Evolutionary conservation across 106 monocot genomes (phyloP), one percentile per base, ranked within the genome.

Genomic region (Acorus calamus): DNA sequence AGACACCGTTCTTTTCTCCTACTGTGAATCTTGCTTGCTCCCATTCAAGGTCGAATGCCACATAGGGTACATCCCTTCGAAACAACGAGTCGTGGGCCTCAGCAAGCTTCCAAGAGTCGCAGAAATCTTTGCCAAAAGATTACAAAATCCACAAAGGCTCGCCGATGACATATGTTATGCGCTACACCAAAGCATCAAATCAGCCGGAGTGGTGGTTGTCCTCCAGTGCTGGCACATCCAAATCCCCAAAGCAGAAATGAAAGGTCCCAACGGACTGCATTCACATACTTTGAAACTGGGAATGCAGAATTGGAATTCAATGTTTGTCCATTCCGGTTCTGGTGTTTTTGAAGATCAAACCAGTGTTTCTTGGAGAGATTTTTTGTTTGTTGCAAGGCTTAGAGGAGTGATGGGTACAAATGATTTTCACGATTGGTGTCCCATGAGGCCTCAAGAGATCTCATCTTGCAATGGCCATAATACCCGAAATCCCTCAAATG

Each of bases 61-160:
- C 67, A 78, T 98, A 44, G 91, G 96, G 5, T 98, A 98, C 69
- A 51, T 98, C 13, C 83, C 93, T 12, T 84, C 93, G 11, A 69
- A 73, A 1, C 65, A 81, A 42, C 70, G 83, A 60, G 93, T 93
- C 8, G 80, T 98, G 0, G 96, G 96, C 6, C 66, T 98, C 9
- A 98, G 91, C 80, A 98, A 98, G 80, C 82, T 98, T 55, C 83
- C 96, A 0, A 75, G 96, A 53, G 96, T 98, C 48, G 82, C 91
- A 41, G 90, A 85, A 72, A 74, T 98, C 44, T 98, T 88, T 53
- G 84, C 96, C 7, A 88, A 81, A 66, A 82, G 96, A 57, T 80
- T 98, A 52, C 96, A 98, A 77, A 73, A 85, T 9, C 96, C 96
- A 43, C 76, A 88, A 52, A 82, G 80, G 47, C 85, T 98, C 2